These are phyloP conservation scores for Podospora tetraspora DNA, from an alignment of 495 filamentous ascomycete species.

Conservation along the genomic window DNA sequence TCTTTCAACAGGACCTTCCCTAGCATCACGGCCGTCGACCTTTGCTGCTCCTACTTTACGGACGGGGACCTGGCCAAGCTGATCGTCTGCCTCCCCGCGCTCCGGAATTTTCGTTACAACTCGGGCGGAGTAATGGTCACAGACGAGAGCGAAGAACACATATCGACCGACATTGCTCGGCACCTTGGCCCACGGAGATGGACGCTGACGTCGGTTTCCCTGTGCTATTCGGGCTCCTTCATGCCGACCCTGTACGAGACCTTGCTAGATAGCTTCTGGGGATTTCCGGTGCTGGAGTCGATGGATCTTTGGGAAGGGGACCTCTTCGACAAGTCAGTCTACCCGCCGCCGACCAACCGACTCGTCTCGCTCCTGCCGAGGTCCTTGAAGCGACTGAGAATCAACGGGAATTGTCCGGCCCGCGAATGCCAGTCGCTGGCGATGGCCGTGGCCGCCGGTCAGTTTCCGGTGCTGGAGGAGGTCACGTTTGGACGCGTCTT, in stretches of 20 bases:
- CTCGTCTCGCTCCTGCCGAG: not conserved
- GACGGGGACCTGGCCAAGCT: not conserved
- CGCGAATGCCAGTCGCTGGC: not conserved
- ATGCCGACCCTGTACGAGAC: too few relatives aligned
- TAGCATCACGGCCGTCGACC: not conserved
- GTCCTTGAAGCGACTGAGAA: not conserved
- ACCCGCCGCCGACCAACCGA: not conserved
- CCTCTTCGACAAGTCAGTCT: not conserved
- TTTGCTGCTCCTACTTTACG: not conserved
- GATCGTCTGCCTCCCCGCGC: not conserved
- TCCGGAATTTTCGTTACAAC: not conserved
- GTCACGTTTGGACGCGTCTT: not conserved
- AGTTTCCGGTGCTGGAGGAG: not conserved
- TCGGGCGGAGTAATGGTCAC: not conserved
- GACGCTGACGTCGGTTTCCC: not conserved
- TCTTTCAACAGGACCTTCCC: not conserved
- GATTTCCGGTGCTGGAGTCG: not conserved
- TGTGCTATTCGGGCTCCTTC: not conserved
- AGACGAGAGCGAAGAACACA: not conserved
- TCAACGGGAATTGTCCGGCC: not conserved
- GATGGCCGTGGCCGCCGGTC: not conserved
- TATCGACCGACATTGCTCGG: not conserved
- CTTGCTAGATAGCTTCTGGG: not conserved
- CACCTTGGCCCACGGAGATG: not conserved
- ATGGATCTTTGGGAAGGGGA: not conserved